Evolutionary conservation across 2,329 filamentous ascomycete species (phyloP), one percentile per base, ranked within the genome.

Genomic region (Alternaria infectoria): DNA sequence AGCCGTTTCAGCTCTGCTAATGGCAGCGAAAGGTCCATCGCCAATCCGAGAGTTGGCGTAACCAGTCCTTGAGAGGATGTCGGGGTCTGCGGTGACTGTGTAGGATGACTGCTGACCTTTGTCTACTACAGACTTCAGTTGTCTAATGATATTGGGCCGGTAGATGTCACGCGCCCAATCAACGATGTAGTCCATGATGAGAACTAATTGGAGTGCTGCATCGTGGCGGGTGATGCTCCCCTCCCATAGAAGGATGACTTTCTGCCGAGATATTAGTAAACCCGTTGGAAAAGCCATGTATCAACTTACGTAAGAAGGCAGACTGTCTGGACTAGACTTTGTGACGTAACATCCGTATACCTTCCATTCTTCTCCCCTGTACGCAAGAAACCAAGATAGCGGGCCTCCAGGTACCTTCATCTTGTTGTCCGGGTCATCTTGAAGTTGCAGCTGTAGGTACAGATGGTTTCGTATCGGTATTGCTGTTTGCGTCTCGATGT

Each of bases 161-260:
- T 58, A 72, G 25, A 62, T 55, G 21, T 70, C 66, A 51, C 69
- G 61, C 15, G 69, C 65, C 68, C 69, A 70, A 47, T 70, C 68
- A n/a, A 72, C 36, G n/a, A 73, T 69, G 21, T 62, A 70, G 52
- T 73, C 69, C 43, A 71, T 46, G 32, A 73, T 68, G 12, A 71
- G 66, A 26, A 73, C 40, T 12, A 73, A 47, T 56, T 71, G 69
- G 23, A 73, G 59, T 25, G 63, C 59, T 26, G 67, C 66, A 23
- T 73, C 63, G 21, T 44, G 7, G n/a, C 49, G 28, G 17, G 46
- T 70, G 4, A 71, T 68, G 36, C 61, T 65, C 4, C 69, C 70
- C 44, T 64, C 50, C 70, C 70, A 73, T 21, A 73, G 45, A 13
- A 56, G 52, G 17, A 58, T 19, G 9, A 62, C 23, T 3, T 55